Evolutionary conservation across 1,284 basidiomycete genomes (phyloP), one percentile per base, ranked within the genome.

Genomic region (Anthracocystis setariae): DNA sequence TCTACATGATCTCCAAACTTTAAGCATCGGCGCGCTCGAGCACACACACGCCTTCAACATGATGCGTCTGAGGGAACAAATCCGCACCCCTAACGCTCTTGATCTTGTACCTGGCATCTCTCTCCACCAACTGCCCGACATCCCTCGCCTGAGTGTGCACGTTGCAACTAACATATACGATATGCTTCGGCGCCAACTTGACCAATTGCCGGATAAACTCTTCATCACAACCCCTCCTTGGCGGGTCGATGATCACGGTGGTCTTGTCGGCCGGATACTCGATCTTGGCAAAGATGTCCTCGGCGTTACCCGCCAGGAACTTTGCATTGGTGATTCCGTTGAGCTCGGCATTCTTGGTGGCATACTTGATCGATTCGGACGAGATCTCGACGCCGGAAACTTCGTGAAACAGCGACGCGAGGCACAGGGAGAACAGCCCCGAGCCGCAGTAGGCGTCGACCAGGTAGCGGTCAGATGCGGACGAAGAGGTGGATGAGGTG

Each of bases 361-460:
- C 94, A 37, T 88, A 90, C 42, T 86, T 86, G 83, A 98, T 94
- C 5, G 91, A 90, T 71, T 91, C 88, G 43, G 84, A 80, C 47
- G 90, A 80, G 48, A 85, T 90, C 83, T 98, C 95, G 65, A 98
- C 93, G 0, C 95, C 95, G 0, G 91, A 89, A n/a, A 97, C 89
- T 29, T 86, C 86, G 37, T 86, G 82, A 82, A 98, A 98, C 67
- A 89, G 85, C 0, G 89, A 87, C 1, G 92, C 90, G 44, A 98
- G 89, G 10, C 90, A 90, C 84, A 98, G 90, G 1, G 92, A 90
- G 84, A 98, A 98, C 46, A 98, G 87, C 0, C 95, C 95, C 5
- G 90, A 90, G 35, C 92, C 82, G 54, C 83, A 84, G 68, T 84
- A 83, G 2, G 81, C 76, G 54, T 83, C 81, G 10, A 83, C 79